These are phyloP conservation scores for Incumbomyces lentus DNA, from an alignment of 2,329 filamentous ascomycete species.

Conservation along the genomic window DNA sequence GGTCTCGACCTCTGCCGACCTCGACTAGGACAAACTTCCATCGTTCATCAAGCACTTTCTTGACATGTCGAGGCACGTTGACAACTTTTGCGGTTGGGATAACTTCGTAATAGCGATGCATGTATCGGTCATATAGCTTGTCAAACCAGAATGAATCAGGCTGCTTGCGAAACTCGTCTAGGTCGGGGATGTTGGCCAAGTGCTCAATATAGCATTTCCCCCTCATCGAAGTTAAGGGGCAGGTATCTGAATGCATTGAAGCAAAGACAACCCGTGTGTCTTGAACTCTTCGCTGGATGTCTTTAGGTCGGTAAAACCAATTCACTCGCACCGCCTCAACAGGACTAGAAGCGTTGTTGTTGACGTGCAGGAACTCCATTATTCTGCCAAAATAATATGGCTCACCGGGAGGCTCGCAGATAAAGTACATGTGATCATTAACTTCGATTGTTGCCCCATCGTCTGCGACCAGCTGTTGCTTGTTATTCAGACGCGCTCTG, in stretches of 20 bases:
- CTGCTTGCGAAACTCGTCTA: conserved; percentile 74
- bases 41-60: conserved; percentile 87
- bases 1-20: conserved; percentile 83
- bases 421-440: conserved; percentile 90
- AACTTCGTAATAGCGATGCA: conserved; percentile 94
- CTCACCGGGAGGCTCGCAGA: conserved; percentile 94
- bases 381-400: conserved; percentile 96
- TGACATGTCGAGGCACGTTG: conserved; percentile 90
- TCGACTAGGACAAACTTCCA: conserved; percentile 97
- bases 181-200: conserved; percentile 69
- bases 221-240: conserved; percentile 80
- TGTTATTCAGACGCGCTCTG: conserved; percentile 52
- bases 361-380: conserved; percentile 89
- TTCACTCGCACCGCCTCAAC: conserved; percentile 88
- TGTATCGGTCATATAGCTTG: conserved; percentile 95
- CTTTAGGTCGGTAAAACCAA: conserved; percentile 95
- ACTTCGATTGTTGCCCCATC: conserved; percentile 74
- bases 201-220: conserved; percentile 89
- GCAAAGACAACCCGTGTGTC: conserved; percentile 88
- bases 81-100: conserved; percentile 87
- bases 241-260: conserved; percentile 97
- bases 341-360: conserved; percentile 61
- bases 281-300: conserved; percentile 83
- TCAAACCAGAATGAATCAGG: conserved; percentile 94
- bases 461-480: conserved; percentile 75